Percentiles rank a stretch among this genome's conserved stretches.
Conservation (phyloP, 2,329 filamentous ascomycete species). For the Dactylellina haptotyla region DNA sequence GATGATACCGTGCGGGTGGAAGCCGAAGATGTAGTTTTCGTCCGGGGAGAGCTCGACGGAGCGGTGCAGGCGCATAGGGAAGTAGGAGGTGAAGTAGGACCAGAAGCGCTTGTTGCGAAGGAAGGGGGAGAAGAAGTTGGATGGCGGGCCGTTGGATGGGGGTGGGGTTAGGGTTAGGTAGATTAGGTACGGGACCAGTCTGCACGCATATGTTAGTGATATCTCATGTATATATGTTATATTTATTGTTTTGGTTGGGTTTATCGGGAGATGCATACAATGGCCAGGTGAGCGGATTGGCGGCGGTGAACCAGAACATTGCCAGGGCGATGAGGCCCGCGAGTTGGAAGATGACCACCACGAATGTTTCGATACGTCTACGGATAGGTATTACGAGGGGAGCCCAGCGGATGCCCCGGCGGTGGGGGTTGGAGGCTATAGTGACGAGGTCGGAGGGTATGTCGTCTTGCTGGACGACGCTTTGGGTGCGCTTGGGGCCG, state of each 20-base stretch:
- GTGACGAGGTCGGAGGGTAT: constrained; percentile 45
- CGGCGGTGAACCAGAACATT: constrained; percentile 88
- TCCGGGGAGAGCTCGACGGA: constrained; percentile 80
- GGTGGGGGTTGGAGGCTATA: constrained; percentile 57
- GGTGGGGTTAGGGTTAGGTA: constrained; percentile 84
- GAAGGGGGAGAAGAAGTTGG: constrained; percentile 75
- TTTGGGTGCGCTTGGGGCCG: constrained; percentile 14
- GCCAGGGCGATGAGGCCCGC: constrained; percentile 77
- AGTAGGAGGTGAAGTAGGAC: constrained; percentile 91
- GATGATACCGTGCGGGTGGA: constrained; percentile 97
- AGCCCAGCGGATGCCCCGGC: constrained; percentile 78
- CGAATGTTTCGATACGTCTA: constrained; percentile 78
- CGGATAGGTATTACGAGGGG: constrained; percentile 78
- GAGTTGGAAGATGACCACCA: constrained; percentile 78
- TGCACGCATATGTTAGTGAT: constrained; percentile 10
- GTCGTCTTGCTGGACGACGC: constrained; percentile 38
- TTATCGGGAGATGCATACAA: constrained; percentile 66
- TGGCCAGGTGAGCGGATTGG: constrained; percentile 92
- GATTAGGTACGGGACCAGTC: constrained; percentile 78
- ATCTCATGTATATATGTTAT: neutral
- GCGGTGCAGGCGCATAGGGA: constrained; percentile 86
- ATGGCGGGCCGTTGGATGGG: constrained; percentile 77
- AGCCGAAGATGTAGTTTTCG: constrained; percentile 94
- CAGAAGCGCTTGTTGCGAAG: constrained; percentile 79
- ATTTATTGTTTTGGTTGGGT: neutral